These are phyloP conservation scores for Podaxis carcinomalis DNA, from an alignment of 768 basidiomycete genomes.

Conservation along the genomic window DNA sequence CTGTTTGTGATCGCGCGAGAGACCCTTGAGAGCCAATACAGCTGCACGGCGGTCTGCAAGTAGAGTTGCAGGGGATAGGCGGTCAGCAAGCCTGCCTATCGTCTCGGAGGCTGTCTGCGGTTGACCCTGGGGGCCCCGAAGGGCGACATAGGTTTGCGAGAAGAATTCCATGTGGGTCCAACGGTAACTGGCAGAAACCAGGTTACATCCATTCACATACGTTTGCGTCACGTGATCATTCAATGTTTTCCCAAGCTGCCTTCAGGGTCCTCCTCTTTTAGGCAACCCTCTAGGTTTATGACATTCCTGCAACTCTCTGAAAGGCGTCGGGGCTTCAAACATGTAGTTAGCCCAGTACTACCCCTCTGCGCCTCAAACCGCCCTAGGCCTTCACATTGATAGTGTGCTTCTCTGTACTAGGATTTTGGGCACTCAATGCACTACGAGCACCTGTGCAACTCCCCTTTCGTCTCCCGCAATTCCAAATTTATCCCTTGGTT, in stretches of 20 bases:
- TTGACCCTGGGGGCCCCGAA: conserved; percentile 77
- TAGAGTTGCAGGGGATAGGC: conserved; percentile 85
- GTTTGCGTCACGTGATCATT: background rate
- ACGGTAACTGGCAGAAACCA: background rate
- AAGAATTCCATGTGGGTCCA: conserved; percentile 69
- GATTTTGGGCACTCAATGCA: background rate
- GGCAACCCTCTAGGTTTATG: background rate
- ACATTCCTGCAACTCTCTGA: background rate
- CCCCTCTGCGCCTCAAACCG: background rate
- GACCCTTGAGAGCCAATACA: conserved; percentile 90
- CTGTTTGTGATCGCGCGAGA: conserved; percentile 84
- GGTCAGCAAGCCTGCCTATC: conserved; percentile 82
- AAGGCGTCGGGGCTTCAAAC: background rate
- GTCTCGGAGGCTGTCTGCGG: conserved; percentile 84
- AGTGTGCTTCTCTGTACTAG: background rate
- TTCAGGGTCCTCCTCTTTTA: background rate
- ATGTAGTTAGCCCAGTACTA: background rate
- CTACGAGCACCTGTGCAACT: background rate
- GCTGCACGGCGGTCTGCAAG: conserved; percentile 91
- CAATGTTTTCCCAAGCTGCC: background rate
- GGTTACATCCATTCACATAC: background rate
- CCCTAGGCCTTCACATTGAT: background rate
- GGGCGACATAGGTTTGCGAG: conserved; percentile 80
- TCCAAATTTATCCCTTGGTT: background rate
- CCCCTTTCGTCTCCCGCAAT: background rate